Conservation (phyloP, 257 asterid species). For the Solanum etuberosum region DNA sequence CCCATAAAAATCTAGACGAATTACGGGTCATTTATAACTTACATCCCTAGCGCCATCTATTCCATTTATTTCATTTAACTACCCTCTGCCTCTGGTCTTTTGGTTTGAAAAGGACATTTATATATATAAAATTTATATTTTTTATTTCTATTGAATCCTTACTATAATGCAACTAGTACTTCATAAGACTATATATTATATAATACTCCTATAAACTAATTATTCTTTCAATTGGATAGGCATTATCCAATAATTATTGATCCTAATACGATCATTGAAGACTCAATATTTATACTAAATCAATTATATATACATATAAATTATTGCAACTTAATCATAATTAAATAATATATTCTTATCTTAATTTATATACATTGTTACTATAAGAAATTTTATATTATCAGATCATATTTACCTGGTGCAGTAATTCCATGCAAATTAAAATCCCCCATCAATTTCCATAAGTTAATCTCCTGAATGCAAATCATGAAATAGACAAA, state of each 20-base stretch:
- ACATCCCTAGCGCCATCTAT: background rate
- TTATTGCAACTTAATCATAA: background rate
- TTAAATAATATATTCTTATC: background rate
- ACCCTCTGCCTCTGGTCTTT: background rate
- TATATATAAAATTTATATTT: too few species aligned
- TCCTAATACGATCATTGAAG: background rate
- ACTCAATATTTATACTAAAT: background rate
- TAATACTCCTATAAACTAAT: background rate
- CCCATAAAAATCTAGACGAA: background rate
- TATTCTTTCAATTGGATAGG: background rate
- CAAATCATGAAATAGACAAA: background rate
- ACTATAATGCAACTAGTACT: background rate
- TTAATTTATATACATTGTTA: background rate
- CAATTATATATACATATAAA: background rate
- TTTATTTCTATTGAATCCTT: too few species aligned
- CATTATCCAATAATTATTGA: background rate
- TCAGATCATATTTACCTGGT: slow-evolving; percentile 41
- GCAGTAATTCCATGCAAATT: slow-evolving; percentile 92
- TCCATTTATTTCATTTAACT: background rate
- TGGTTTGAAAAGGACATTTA: background rate
- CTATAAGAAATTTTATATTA: background rate
- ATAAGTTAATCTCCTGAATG: slow-evolving; percentile 71
- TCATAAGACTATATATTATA: background rate
- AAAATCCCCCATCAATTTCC: slow-evolving; percentile 97
- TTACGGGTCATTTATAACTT: background rate